Evolutionary conservation across 305 asterid species (phyloP), one percentile per base, ranked within the genome.

Genomic region (Solanum chacoense): DNA sequence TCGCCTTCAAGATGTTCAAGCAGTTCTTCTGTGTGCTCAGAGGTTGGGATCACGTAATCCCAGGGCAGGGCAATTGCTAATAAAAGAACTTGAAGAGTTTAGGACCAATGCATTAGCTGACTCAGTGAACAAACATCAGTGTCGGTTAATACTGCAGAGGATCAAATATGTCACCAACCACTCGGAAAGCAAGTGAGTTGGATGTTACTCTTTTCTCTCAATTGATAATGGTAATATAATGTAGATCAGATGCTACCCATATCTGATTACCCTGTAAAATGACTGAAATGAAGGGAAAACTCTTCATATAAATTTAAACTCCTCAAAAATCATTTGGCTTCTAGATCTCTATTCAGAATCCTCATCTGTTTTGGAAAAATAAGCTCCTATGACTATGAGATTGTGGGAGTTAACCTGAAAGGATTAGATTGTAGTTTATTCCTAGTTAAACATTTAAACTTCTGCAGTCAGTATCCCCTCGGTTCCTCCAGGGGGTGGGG

Each of bases 1-100:
- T 83, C 94, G 98, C 84, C 96, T 95, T 91, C 99, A 94, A 92
- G 99, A 97, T 93, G 98, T 96, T 92, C 99, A 97, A 91, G 98
- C 96, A 55, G 95, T 94, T 93, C 99, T 97, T 89, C 91, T 95
- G 50, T 96, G 98, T 88, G 95, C 96, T 83, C 98, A 97, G 92
- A 94, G 98, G 24, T 74, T 96, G 94, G 99, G 98, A 89, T 95
- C 98, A 45, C 98, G 98, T 71, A 95, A 95, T 93, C 91, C 95
- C 81, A 94, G 99, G 94, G 99, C 98, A 88, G 98, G 96, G 36
- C 97, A 93, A 89, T 92, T 97, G 94, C 93, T 97, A 91, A 96
- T 90, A 79, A 95, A 94, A 92, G 99, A 97, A 91, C 98, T 97
- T 90, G 99, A 97, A 92, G 99, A 97, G 92, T 96, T 97, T 81